Percentiles rank a stretch among this genome's conserved stretches.
These are phyloP conservation scores for Meredithiella fracta DNA, from an alignment of 2,329 filamentous ascomycete genomes.

Conservation along the genomic window DNA sequence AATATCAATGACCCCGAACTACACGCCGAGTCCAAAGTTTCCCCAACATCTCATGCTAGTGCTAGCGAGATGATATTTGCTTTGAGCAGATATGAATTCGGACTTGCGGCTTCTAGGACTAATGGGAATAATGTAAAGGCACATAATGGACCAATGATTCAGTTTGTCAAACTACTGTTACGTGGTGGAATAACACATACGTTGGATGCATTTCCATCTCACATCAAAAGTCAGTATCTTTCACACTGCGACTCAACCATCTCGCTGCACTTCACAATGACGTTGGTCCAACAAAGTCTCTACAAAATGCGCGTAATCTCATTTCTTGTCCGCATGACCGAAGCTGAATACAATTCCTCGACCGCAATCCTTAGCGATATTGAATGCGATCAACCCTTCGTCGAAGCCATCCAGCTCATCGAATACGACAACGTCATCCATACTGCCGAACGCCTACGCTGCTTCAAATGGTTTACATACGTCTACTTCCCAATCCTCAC, in stretches of 20 bases:
- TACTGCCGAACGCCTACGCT: slow-evolving; percentile 31
- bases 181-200: slow-evolving; percentile 33
- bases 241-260: slow-evolving; percentile 40
- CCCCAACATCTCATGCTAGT: slow-evolving; percentile 31
- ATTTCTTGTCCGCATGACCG: slow-evolving; percentile 34
- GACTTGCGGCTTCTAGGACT: slow-evolving; percentile 32
- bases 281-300: slow-evolving; percentile 38
- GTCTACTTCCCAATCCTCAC: slow-evolving; percentile 45
- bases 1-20: slow-evolving; percentile 48
- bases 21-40: slow-evolving; percentile 38
- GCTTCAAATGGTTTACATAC: slow-evolving; percentile 42
- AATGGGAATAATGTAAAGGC: neutral
- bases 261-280: slow-evolving; percentile 41
- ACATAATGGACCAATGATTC: slow-evolving; percentile 20
- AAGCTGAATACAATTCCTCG: slow-evolving; percentile 20
- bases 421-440: slow-evolving; percentile 43
- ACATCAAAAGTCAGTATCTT: slow-evolving; percentile 41
- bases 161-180: slow-evolving; percentile 31
- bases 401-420: slow-evolving; percentile 39
- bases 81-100: slow-evolving; percentile 39
- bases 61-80: slow-evolving; percentile 46
- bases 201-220: slow-evolving; percentile 35
- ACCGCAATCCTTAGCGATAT: slow-evolving; percentile 22
- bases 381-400: slow-evolving; percentile 36
- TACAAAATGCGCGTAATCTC: slow-evolving; percentile 40